A percentile compares a stretch with the other conserved stretches of the same genome.
These are phyloP conservation scores for Geotrichum aggregatum DNA, from an alignment of 1,139 yeast genomes.

Conservation along the genomic window DNA sequence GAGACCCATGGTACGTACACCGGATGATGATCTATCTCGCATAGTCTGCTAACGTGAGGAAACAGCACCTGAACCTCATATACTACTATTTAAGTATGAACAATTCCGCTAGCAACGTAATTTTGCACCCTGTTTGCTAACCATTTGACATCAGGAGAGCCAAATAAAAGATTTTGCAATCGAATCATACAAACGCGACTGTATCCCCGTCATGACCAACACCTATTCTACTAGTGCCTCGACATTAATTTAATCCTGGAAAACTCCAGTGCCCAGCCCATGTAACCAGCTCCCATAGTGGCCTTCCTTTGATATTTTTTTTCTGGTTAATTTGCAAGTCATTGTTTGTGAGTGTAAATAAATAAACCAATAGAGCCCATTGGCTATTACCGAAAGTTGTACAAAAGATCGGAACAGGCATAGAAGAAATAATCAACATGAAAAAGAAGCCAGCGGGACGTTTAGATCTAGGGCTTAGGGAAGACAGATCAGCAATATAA, in stretches of 20 bases:
- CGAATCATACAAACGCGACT: neutral
- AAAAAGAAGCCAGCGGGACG: too few species aligned
- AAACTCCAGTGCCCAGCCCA: neutral
- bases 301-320: conserved; percentile 1
- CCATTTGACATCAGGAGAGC: conserved; percentile 2
- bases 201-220: neutral
- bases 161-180: neutral
- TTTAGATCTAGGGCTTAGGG: too few species aligned
- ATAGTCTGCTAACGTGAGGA: neutral
- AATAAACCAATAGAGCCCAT: conserved; percentile 1
- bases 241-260: neutral
- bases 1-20: conserved; percentile 67
- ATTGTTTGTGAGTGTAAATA: conserved; percentile 8
- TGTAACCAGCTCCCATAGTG: neutral
- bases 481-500: neutral
- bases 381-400: neutral
- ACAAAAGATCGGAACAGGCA: too few species aligned
- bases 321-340: conserved; percentile 1
- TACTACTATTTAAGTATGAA: conserved; percentile 65
- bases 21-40: conserved; percentile 17
- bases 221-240: neutral
- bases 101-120: neutral
- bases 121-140: neutral
- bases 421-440: too few species aligned
- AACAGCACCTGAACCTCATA: conserved; percentile 92